Evolutionary conservation across 768 basidiomycete genomes (phyloP), one percentile per base, ranked within the genome.

Genomic region (Hygrophorus russula): DNA sequence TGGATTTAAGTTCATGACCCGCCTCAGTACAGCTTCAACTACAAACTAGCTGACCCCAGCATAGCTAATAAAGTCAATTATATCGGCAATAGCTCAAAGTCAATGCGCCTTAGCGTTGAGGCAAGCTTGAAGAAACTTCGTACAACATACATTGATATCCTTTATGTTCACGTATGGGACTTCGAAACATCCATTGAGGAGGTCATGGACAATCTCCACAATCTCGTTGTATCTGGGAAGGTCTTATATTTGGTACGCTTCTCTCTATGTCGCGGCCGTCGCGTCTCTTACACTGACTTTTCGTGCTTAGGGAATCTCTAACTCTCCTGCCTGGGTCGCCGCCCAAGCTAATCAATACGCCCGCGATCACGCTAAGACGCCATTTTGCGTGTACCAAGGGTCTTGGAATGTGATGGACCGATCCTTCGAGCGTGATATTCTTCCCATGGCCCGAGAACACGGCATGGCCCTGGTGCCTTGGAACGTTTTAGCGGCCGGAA

Each of bases 381-480:
- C 70, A 2, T 80, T 78, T 52, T 60, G 62, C 18, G 61, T 78
- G 20, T 78, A 77, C 53, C 74, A 72, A 57, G 74, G 70, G 2
- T 46, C 42, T 5, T 71, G 68, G 69, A 68, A 61, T 49, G 54
- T 69, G 13, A 54, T 70, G 45, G 49, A 62, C 4, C 64, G 76
- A 31, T 67, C 68, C 19, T 61, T 76, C 36, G 74, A 78, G 54
- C 62, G 74, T 6, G 75, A 76, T 1, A 70, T 76, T 42, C 68
- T 77, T 41, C 68, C 69, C 6, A 69, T 61, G 69, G 65, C 55
- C 33, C 61, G 57, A 49, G 59, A 43, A 35, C 65, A 55, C 67
- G 73, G 57, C 71, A 62, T 49, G 47, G 62, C 63, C 0, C 56
- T 63, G 0, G 60, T 61, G 0, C 62, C 61, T 4, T 64, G 62